Base-by-base conservation (phyloP, 2,329 filamentous ascomycete species). In the Cercospora brassicicola region DNA sequence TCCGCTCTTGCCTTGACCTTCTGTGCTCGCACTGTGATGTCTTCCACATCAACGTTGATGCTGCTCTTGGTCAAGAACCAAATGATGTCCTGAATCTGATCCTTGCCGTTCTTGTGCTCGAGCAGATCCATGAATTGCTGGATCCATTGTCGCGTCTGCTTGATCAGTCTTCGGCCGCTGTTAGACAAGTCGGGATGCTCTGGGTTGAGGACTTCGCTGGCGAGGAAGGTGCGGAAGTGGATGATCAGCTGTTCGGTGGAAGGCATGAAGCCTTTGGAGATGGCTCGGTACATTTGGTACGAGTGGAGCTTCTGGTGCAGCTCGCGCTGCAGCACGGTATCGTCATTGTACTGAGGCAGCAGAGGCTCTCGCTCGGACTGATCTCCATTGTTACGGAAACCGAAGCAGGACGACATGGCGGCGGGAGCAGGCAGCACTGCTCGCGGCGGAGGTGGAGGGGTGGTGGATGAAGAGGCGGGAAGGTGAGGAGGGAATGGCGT, bases 1-100 rank as follows among this genome's bases (percentile, higher is more conserved):
- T 94, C 89, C 20, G 91, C 91, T 74, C 87, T 89, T 4, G 86
- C 84, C 78, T 88, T 91, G 18, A 87, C 87, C 72, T 85, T 85
- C 59, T 84, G 84, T 2, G 88, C 90, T 59, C 86, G 85, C 45
- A 84, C 81, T 2, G 86, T 84, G 55, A 94, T 81, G 68, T 91
- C 86, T 18, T 87, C 84, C 1, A 88, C 83, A 73, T 94, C 89
- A 3, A 94, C 80, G 1, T 86, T 86, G 5, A 95, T 82, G 36
- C 87, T 86, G n/a, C 92, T 89, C 77, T 91, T 90, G 70, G 88
- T 83, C 57, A 96, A 79, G 74, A 90, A 93, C 93, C 93, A 97
- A 45, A 97, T 84, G 71, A 97, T 91, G 75, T 97, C 92, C 78
- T 98, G 94, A 18, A 98, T 87, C 78, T 97, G 91, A 79, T 98